Conservation (phyloP, 345 rosid species). For the Populus pruinosa region DNA sequence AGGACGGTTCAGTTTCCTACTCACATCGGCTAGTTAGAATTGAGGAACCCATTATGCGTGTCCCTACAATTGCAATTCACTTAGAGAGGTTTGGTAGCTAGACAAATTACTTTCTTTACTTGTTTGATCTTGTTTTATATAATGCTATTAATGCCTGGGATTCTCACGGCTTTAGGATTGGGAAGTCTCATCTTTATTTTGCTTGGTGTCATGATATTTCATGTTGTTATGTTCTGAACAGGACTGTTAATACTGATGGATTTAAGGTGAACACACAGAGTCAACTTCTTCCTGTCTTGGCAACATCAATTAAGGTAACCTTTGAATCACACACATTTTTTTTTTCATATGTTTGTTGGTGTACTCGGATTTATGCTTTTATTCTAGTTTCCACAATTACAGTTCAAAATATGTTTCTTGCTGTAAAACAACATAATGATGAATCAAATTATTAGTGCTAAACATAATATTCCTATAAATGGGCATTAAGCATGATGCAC, state of each 20-base stretch:
- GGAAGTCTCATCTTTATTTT: neutral
- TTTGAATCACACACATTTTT: neutral
- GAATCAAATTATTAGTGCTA: neutral
- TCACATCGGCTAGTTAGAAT: conserved; percentile 72
- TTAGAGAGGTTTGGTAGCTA: conserved; percentile 61
- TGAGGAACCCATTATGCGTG: conserved; percentile 82
- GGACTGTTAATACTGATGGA: conserved; percentile 76
- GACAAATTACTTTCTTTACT: neutral
- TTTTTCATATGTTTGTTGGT: neutral
- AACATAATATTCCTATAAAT: neutral
- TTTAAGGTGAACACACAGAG: conserved; percentile 86
- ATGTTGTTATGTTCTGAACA: conserved; percentile 26
- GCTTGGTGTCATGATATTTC: neutral
- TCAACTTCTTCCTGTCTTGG: conserved; percentile 82
- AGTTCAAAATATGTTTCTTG: neutral
- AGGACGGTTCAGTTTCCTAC: conserved; percentile 52
- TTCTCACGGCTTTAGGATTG: conserved; percentile 2
- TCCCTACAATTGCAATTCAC: conserved; percentile 93
- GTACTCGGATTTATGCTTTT: neutral
- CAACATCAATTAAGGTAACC: conserved; percentile 80
- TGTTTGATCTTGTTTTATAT: neutral
- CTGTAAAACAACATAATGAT: neutral
- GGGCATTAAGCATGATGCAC: neutral
- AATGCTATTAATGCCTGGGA: neutral
- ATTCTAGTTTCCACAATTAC: neutral